These are phyloP conservation scores for Pleomassaria siparia DNA, from an alignment of 2,329 filamentous ascomycete species.

Conservation along the genomic window DNA sequence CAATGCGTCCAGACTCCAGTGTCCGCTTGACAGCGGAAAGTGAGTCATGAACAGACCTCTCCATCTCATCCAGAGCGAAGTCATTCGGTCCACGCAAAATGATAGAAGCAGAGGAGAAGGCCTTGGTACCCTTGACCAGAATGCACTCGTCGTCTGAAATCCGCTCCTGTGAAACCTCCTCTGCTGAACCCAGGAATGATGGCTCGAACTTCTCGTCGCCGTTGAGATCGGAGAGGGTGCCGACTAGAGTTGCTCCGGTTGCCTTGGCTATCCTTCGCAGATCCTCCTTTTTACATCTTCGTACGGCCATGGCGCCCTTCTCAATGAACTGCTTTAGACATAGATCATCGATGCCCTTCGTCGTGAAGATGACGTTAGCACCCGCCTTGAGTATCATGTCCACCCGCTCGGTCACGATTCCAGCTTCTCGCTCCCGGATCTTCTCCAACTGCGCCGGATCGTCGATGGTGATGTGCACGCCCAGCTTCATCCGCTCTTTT, in stretches of 20 bases:
- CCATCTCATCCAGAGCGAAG: constrained; percentile 97
- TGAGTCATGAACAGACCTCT: constrained; percentile 96
- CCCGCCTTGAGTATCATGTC: constrained; percentile 98
- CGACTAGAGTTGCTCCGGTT: constrained; percentile 89
- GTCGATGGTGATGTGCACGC: constrained; percentile 97
- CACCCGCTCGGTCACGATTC: constrained; percentile 89
- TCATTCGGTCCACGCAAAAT: constrained; percentile 96
- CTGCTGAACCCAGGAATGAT: constrained; percentile 84
- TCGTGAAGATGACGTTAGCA: constrained; percentile 93
- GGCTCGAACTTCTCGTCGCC: constrained; percentile 96
- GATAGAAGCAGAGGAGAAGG: constrained; percentile 90
- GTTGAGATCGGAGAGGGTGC: constrained; percentile 92
- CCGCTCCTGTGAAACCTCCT: constrained; percentile 96
- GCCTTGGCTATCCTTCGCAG: constrained; percentile 93
- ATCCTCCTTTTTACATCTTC: constrained; percentile 98
- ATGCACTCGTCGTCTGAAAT: constrained; percentile 99
- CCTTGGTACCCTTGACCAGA: constrained; percentile 91
- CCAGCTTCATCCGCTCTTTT: constrained; percentile 98
- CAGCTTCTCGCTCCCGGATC: constrained; percentile 88
- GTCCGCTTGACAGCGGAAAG: constrained; percentile 96
- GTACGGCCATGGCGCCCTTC: constrained; percentile 90
- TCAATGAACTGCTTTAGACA: constrained; percentile 94
- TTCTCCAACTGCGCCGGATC: constrained; percentile 97
- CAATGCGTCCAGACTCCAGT: constrained; percentile 92
- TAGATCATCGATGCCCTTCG: constrained; percentile 97